Evolutionary conservation across 108 stramenopile genomes (phyloP), one percentile per base, ranked within the genome.

Genomic region (Craspedostauros australis): DNA sequence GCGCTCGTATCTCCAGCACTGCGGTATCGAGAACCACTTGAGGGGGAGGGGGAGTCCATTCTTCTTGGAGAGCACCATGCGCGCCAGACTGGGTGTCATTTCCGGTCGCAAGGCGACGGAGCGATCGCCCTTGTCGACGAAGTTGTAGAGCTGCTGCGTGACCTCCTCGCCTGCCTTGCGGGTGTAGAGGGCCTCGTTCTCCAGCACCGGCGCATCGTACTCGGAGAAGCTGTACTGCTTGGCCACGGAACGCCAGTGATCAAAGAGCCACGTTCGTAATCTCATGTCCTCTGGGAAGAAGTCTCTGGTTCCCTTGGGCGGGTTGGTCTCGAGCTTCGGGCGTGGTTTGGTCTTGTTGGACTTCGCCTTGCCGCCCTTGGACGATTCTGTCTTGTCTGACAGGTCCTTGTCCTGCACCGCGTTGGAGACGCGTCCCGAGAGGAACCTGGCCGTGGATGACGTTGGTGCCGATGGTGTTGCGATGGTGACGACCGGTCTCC

Each of bases 91-190:
- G 14, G 97, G 97, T 33, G 97, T 98, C 97, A 98, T 98, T 75
- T 98, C 97, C 5, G 95, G 95, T 37, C 96, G 73, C 8, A 96
- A 50, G 1, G 87, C 68, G 4, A 96, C 88, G 8, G 66, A 38
- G 11, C 95, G 75, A n/a, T 84, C 93, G 1, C 93, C 91, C 79
- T 96, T 96, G 71, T 95, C 96, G 54, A 88, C 79, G 64, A 98
- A 98, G 58, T 94, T 94, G 79, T 95, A 98, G 15, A 98, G 74
- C 66, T 98, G 97, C 50, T 93, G 81, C 8, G 97, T 96, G 16
- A 98, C 95, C 73, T 98, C 97, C 68, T 98, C 97, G 4, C 97
- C 97, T 0, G 94, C 95, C 75, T 98, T 98, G 44, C 97, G 91
- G 5, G 92, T 91, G 68, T 95, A 98, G 5, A 98, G 58, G 3